A percentile compares a stretch with the other conserved stretches of the same genome.
These are phyloP conservation scores for Didymosphaeria variabile DNA, from an alignment of 2,329 filamentous ascomycete genomes.

Conservation along the genomic window DNA sequence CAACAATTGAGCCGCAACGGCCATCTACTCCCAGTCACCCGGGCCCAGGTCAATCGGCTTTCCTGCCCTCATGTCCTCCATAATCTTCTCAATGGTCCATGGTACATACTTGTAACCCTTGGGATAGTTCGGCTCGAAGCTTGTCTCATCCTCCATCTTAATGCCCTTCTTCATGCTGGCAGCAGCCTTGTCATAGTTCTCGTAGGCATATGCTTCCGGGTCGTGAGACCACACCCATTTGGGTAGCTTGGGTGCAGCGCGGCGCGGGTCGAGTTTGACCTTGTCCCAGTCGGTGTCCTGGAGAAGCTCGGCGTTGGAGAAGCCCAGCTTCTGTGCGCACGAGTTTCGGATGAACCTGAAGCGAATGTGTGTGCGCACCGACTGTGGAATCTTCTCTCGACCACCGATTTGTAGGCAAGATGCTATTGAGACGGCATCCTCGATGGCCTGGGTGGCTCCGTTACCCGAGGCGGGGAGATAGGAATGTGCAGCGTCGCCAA, in stretches of 20 bases:
- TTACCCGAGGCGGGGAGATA: conserved; percentile 57
- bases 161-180: conserved; percentile 54
- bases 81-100: conserved; percentile 55
- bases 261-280: conserved; percentile 56
- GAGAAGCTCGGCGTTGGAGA: conserved; percentile 57
- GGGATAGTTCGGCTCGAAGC: conserved; percentile 56
- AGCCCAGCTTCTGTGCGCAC: conserved; percentile 60
- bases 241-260: conserved; percentile 55
- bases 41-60: conserved; percentile 44
- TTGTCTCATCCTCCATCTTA: conserved; percentile 53
- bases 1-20: neutral
- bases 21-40: conserved; percentile 46
- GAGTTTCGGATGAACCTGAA: conserved; percentile 59
- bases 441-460: conserved; percentile 59
- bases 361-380: conserved; percentile 52
- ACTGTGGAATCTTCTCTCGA: conserved; percentile 49
- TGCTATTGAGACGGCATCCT: conserved; percentile 57
- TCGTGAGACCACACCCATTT: conserved; percentile 59
- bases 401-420: conserved; percentile 57
- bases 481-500: conserved; percentile 57
- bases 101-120: conserved; percentile 52
- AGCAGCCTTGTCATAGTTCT: conserved; percentile 54
- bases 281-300: conserved; percentile 61
- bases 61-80: conserved; percentile 50
- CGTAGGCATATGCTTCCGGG: conserved; percentile 56